Percentiles rank a stretch among this genome's conserved stretches.
phyloP scores from a whole-genome alignment of 805 yeast genomes.

The Yarrowia yakushimensis region DNA sequence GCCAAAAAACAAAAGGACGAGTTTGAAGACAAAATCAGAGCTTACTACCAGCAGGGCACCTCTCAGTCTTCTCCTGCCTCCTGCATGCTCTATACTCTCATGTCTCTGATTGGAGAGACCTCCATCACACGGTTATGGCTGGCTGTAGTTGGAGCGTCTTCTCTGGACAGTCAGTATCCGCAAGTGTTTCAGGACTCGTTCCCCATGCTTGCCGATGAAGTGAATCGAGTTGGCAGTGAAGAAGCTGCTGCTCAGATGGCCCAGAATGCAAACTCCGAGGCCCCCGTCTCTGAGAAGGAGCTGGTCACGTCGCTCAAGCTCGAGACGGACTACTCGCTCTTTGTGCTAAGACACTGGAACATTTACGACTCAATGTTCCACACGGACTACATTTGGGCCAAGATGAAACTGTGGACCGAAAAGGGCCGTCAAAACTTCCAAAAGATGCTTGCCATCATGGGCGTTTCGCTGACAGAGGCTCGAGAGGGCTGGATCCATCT shows the following conservation, averaged over 20 bases:
- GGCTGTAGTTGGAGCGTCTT: constrained; percentile 81
- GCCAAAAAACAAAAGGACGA: constrained; percentile 28
- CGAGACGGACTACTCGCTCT: constrained; percentile 82
- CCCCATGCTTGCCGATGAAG: constrained; percentile 80
- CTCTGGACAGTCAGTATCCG: constrained; percentile 70
- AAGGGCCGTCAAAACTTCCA: constrained; percentile 84
- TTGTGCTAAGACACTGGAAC: constrained; percentile 88
- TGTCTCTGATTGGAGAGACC: constrained; percentile 81
- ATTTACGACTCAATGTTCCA: constrained; percentile 85
- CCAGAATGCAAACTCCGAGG: constrained; percentile 12
- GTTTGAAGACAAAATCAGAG: constrained; percentile 54
- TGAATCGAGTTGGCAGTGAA: constrained; percentile 51
- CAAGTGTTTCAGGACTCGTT: constrained; percentile 63
- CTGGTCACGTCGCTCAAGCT: constrained; percentile 47
- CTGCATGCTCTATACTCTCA: constrained; percentile 71
- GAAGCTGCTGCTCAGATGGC: constrained; percentile 32
- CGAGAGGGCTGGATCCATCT: constrained; percentile 90
- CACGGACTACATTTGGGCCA: constrained; percentile 87
- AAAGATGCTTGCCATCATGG: constrained; percentile 94
- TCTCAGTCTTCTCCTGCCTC: constrained; percentile 71
- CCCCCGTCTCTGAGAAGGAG: constrained; percentile 29
- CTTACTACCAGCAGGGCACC: constrained; percentile 82
- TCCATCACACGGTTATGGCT: constrained; percentile 71
- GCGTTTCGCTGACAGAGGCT: constrained; percentile 83
- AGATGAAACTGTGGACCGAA: constrained; percentile 83